Base-by-base conservation (phyloP, 768 basidiomycete species). In the Lenzites betulinus region DNA sequence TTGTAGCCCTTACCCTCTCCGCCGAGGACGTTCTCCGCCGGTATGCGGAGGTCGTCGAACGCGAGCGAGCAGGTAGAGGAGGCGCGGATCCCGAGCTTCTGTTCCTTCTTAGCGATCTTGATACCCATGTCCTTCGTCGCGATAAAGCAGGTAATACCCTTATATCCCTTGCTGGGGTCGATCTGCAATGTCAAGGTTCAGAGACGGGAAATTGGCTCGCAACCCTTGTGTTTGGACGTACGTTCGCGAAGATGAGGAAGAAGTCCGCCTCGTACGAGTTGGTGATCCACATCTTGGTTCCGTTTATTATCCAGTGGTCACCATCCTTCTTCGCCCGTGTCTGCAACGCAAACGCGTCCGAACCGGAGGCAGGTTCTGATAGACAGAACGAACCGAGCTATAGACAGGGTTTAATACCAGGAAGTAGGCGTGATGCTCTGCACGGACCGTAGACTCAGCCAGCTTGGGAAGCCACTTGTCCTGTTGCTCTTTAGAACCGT, bases 251-350 rank as follows among this genome's bases (percentile, higher is more conserved):
- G 50, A 98, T 91, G 66, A 96, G 87, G 79, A 91, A 92, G 41
- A 95, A 81, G 47, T 94, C 92, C 1, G 93, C 94, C 74, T 95
- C 93, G 59, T 86, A 83, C 0, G 94, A 95, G 75, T 98, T 98
- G 25, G 95, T 96, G 60, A 98, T 97, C 95, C 95, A 97, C 95
- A 96, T 95, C 80, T 99, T 99, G 57, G 93, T 92, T n/a, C 97
- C 97, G 66, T 94, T 95, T 54, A 99, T 72, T 30, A 94, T 77
- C 83, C 89, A 98, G 72, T 88, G 73, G 66, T 90, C 85, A 18
- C 93, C 94, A 47, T 93, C 88, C 73, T 90, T 92, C 71, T 81
- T 88, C 16, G 97, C 96, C 12, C 91, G 90, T 1, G 97, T 95
- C 72, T 96, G 93, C 35, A 99, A 79, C 0, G 96, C 95, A 71